Conservation (phyloP, 1,139 yeast genomes). For the Hyphopichia buzzinii region DNA sequence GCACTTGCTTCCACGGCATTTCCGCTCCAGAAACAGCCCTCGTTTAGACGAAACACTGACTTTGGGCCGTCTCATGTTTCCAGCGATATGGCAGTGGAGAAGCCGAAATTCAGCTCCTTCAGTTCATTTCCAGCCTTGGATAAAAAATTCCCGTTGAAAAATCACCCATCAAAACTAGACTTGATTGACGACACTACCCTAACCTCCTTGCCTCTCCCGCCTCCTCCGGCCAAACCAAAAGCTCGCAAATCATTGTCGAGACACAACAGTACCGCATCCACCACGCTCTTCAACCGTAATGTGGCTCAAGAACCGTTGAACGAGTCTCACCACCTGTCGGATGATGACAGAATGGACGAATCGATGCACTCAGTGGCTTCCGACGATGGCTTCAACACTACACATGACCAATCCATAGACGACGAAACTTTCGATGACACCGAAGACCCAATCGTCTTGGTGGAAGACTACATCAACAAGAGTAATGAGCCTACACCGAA, state of each 20-base stretch:
- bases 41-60: background rate
- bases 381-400: conserved; percentile 9
- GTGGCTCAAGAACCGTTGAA: conserved; percentile 1
- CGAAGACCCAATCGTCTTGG: conserved; percentile 49
- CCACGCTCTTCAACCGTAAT: background rate
- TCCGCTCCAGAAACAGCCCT: background rate
- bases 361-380: background rate
- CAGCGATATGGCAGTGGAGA: background rate
- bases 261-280: background rate
- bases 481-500: background rate
- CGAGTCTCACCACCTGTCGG: background rate
- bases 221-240: conserved; percentile 47
- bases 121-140: background rate
- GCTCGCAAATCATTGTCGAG: background rate
- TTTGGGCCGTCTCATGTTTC: background rate
- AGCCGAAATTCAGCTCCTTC: background rate
- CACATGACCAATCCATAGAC: conserved; percentile 10
- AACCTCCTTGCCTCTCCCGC: conserved; percentile 67
- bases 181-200: conserved; percentile 58
- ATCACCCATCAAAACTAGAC: conserved; percentile 57
- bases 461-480: conserved; percentile 46
- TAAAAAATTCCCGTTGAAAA: conserved; percentile 8
- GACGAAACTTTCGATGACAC: conserved; percentile 28
- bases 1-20: background rate
- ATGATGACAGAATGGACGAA: background rate